These are phyloP conservation scores for Umbelopsis vinacea DNA, from an alignment of 192 early-diverging fungal species.

Conservation along the genomic window DNA sequence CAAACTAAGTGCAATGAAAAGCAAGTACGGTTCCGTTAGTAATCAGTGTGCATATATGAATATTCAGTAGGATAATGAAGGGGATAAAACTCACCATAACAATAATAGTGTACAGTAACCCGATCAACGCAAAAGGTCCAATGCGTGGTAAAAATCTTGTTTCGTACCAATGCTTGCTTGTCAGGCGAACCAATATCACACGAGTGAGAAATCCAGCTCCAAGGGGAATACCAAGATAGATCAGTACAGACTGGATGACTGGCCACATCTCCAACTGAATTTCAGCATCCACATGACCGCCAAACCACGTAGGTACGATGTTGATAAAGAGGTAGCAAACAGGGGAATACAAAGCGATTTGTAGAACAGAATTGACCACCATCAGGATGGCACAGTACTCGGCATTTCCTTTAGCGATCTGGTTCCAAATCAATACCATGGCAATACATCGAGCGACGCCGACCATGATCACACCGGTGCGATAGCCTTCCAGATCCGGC, in stretches of 20 bases:
- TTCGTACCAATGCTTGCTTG: constrained; percentile 55
- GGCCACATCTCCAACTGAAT: constrained; percentile 58
- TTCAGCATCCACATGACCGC: constrained; percentile 20
- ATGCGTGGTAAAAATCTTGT: constrained; percentile 57
- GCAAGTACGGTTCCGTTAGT: not conserved
- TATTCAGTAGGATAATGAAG: too few relatives aligned
- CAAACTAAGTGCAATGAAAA: constrained; percentile 41
- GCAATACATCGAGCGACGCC: constrained; percentile 68
- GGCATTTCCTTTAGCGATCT: constrained; percentile 67
- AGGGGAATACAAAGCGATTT: constrained; percentile 65
- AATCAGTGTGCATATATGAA: too few relatives aligned
- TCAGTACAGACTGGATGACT: constrained; percentile 53
- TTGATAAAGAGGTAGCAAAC: constrained; percentile 60
- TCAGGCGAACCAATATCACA: constrained; percentile 32
- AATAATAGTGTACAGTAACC: constrained; percentile 66
- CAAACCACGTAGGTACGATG: constrained; percentile 49
- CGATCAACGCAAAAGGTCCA: constrained; percentile 58
- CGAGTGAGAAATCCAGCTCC: constrained; percentile 61
- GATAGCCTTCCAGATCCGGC: constrained; percentile 65
- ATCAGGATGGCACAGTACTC: constrained; percentile 75
- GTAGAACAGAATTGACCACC: constrained; percentile 70
- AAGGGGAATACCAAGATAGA: constrained; percentile 75
- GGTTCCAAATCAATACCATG: constrained; percentile 80
- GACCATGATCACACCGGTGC: constrained; percentile 67
- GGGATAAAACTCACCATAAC: constrained; percentile 51